Base-by-base conservation (phyloP, 345 rosid species). In the Moricandia moricandioides region DNA sequence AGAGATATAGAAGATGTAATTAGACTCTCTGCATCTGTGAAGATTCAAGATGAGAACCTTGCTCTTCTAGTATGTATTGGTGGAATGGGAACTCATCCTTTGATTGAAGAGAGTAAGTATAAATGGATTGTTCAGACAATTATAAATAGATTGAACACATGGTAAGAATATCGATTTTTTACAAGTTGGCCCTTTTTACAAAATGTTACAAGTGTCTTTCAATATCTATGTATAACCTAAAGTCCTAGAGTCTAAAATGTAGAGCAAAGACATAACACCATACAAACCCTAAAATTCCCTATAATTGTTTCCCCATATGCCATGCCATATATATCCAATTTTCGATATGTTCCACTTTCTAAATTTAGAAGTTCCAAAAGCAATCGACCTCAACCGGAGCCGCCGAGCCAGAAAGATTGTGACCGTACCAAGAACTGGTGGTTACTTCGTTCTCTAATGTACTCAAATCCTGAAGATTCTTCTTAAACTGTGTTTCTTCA, bases 341-440 rank as follows among this genome's bases (percentile, higher is more conserved):
- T 56, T 4, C 4, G 0, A 39, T 10, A 27, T 27, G 56, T 30
- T 29, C 10, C 34, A 56, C 7, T 59, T 57, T 54, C 49, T 11
- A 79, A 35, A 17, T 70, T 83, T 74, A 83, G 27, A 82, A 85
- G 66, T 69, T 81, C 89, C 89, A 87, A 9, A 76, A 79, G 40
- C 74, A 82, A 68, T 78, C 82, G 4, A 77, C 72, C 37, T 74
- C 85, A 16, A 55, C 72, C 26, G 69, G 68, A 67, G 82, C 84
- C 29, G 67, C 70, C 10, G 75, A 77, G 72, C 69, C 68, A 56
- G 79, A 57, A 47, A 31, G 30, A 14, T 34, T 1, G 5, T 58
- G 62, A 72, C 29, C 1, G 0, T 62, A 71, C 77, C 30, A 72
- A 52, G 62, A 62, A 82, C 39, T 72, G 5, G 62, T 13, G 10